Evolutionary conservation across 441 rosid genomes (phyloP).

Genomic region (Kokia cookei): DNA sequence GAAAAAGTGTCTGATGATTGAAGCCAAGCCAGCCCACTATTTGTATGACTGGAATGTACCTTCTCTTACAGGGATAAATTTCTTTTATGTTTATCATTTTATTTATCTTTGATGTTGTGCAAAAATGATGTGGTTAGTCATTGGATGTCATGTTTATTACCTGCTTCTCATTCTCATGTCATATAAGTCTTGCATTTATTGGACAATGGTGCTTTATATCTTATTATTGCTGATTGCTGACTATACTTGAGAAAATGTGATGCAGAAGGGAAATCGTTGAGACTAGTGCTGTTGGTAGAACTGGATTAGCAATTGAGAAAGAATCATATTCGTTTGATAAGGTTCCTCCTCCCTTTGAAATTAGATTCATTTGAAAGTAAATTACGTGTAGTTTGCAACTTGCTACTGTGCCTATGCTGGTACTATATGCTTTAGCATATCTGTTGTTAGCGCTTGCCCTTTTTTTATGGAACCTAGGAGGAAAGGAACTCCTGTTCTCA

Average conservation of each 20-base stretch:
- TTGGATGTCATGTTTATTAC: neutral
- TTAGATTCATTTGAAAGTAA: neutral
- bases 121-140: neutral
- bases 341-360: conserved; percentile 35
- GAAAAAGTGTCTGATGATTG: neutral
- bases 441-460: neutral
- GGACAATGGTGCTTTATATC: neutral
- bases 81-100: neutral
- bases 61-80: neutral
- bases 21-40: neutral
- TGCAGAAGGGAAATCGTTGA: conserved; percentile 51
- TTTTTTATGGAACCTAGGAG: neutral
- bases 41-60: neutral
- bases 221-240: conserved; percentile 6
- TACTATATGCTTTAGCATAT: neutral
- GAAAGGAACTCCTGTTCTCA: neutral
- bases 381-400: neutral
- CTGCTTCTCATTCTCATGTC: neutral
- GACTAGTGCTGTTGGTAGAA: conserved; percentile 29
- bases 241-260: conserved; percentile 16
- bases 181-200: neutral
- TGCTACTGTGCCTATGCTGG: neutral
- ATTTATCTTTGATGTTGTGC: neutral
- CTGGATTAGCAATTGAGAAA: conserved; percentile 28
- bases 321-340: conserved; percentile 75